phyloP scores from a whole-genome alignment of 768 basidiomycete species.

The Podaxis mareebaensis region DNA sequence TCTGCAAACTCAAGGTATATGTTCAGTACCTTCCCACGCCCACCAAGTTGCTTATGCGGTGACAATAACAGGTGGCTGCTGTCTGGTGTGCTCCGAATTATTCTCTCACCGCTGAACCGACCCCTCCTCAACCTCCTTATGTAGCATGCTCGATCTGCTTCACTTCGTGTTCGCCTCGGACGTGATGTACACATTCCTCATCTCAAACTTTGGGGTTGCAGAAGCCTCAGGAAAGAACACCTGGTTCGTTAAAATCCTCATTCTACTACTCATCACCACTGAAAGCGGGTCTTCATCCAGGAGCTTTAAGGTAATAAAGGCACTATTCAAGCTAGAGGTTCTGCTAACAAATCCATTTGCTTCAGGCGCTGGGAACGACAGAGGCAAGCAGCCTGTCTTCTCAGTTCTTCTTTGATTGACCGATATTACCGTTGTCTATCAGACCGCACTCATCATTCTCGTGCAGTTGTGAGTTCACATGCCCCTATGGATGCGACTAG shows the following conservation, averaged over 20 bases:
- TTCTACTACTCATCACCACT: background rate
- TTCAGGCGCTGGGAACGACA: conserved; percentile 10
- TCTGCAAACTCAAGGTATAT: conserved; percentile 3
- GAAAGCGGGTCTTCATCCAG: background rate
- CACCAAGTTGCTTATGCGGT: background rate
- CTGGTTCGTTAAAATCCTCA: background rate
- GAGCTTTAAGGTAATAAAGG: conserved; percentile 9
- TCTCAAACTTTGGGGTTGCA: conserved; percentile 4
- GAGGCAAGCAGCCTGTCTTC: background rate
- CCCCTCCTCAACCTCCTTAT: no score
- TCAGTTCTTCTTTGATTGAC: background rate
- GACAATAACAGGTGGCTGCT: background rate
- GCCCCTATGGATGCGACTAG: background rate
- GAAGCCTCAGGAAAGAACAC: conserved; percentile 4
- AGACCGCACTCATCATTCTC: conserved; percentile 6
- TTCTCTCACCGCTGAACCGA: background rate
- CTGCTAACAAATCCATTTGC: background rate
- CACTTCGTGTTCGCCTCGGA: conserved; percentile 11
- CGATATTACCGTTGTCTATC: background rate
- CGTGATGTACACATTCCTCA: conserved; percentile 11
- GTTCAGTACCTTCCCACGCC: background rate
- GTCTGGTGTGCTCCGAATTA: background rate
- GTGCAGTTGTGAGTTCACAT: conserved; percentile 9
- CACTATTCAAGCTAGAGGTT: no score
- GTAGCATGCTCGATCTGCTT: background rate